Evolutionary conservation across 345 rosid species (phyloP).

Genomic region (Ceriops tagal): DNA sequence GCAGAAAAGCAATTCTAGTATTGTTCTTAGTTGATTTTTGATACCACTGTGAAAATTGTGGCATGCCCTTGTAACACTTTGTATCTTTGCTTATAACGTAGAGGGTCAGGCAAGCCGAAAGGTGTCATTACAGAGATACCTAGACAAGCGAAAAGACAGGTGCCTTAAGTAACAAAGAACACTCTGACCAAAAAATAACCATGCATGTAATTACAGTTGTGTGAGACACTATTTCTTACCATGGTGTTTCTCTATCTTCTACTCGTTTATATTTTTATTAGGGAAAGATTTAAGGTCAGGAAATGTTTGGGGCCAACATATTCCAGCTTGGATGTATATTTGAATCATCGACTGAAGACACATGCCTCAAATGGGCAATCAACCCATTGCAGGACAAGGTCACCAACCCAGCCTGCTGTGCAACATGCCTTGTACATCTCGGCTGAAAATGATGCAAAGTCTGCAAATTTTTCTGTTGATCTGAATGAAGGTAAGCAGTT

Average conservation of each 20-base stretch:
- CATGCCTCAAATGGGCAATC: constrained; percentile 49
- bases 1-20: not conserved
- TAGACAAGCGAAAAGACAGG: constrained; percentile 84
- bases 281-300: constrained; percentile 61
- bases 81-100: constrained; percentile 38
- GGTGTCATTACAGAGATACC: constrained; percentile 65
- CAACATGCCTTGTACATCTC: not conserved
- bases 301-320: constrained; percentile 48
- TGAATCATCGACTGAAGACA: constrained; percentile 44
- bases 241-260: not conserved
- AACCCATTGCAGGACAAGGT: constrained; percentile 30
- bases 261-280: constrained; percentile 11
- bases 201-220: not conserved
- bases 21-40: not conserved
- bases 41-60: not conserved
- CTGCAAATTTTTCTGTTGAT: constrained; percentile 49
- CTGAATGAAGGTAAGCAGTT: constrained; percentile 50
- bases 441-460: constrained; percentile 6
- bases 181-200: not conserved
- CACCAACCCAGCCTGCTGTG: constrained; percentile 42
- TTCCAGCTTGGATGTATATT: constrained; percentile 51
- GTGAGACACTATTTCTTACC: not conserved
- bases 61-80: constrained; percentile 18
- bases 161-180: constrained; percentile 19
- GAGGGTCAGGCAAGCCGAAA: constrained; percentile 70